These are phyloP conservation scores for Setaria italica DNA, from an alignment of 202 grass and related monocot species.

Conservation along the genomic window DNA sequence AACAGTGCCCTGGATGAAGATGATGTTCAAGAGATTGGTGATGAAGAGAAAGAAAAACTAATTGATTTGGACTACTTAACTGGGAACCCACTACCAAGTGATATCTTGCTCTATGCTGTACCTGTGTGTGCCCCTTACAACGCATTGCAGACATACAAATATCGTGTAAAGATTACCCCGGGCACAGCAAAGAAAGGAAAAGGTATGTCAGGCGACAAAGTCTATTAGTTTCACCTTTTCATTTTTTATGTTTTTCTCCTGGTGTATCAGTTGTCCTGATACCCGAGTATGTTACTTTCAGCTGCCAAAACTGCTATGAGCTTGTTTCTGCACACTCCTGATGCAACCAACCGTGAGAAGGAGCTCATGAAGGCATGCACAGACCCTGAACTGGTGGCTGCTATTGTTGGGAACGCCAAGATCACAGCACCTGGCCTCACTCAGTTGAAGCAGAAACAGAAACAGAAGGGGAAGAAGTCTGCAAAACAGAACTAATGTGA, in stretches of 20 bases:
- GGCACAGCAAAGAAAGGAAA: slow-evolving; percentile 96
- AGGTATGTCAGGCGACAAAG: slow-evolving; percentile 46
- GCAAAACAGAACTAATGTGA: slow-evolving; percentile 52
- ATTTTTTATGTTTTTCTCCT: neutral
- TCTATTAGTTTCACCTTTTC: neutral
- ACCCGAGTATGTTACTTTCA: slow-evolving; percentile 45
- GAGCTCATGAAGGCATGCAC: slow-evolving; percentile 96
- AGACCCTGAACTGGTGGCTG: slow-evolving; percentile 92
- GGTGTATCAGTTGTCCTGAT: slow-evolving; percentile 31
- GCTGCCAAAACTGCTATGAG: slow-evolving; percentile 91
- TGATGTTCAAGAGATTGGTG: slow-evolving; percentile 69
- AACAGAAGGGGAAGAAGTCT: slow-evolving; percentile 73
- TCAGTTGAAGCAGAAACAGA: slow-evolving; percentile 86
- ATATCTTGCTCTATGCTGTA: slow-evolving; percentile 93
- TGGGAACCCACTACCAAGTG: slow-evolving; percentile 78
- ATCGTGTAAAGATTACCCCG: slow-evolving; percentile 94
- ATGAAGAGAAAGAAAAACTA: slow-evolving; percentile 84
- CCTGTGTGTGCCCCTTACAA: slow-evolving; percentile 92
- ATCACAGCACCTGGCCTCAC: slow-evolving; percentile 90
- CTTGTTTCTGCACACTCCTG: slow-evolving; percentile 76
- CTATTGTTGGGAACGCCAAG: slow-evolving; percentile 85
- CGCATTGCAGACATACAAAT: slow-evolving; percentile 96
- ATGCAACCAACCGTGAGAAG: slow-evolving; percentile 87
- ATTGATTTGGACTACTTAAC: slow-evolving; percentile 95
- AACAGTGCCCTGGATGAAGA: slow-evolving; percentile 60